Base-by-base conservation (phyloP, 2,329 filamentous ascomycete species). In the Neofusicoccum ribis region DNA sequence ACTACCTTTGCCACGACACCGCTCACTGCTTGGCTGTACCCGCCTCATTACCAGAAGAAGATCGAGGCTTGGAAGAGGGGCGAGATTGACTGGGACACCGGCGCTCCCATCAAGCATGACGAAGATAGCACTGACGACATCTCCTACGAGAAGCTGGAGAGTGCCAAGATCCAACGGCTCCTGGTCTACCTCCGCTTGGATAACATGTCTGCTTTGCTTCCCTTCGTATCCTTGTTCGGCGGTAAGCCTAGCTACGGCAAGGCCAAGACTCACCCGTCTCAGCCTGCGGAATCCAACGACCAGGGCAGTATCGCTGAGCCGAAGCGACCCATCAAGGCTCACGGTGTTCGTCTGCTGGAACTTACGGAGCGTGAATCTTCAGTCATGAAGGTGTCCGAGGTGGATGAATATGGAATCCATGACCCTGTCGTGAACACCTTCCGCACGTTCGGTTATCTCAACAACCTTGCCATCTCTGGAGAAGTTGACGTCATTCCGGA, bases 361-460 rank as follows among this genome's bases (percentile, higher is more conserved):
- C 85, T 98, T 12, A 96, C 92, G 0, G 93, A 97, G 71, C 92
- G 94, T 84, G 91, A 92, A 47, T 97, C 94, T 0, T 93, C 93
- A 17, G 94, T 97, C 71, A 98, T 98, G 94, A 90, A 92, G 71
- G 92, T 96, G 11, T 89, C 92, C 0, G 92, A 96, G 72, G 84
- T 89, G 3, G 90, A 93, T 44, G 91, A 95, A 56, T 86, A 78
- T 77, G 81, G 72, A 72, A 82, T 70, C 69, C 76, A 69, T 71
- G 94, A 98, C 72, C 92, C 94, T 0, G 89, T 98, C 3, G 88
- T 97, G 63, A 97, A 96, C 74, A 91, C 92, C 0, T 97, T 97
- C 84, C 88, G 91, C 54, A 92, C 92, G 0, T 93, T 97, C 70
- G 92, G 92, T 1, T 90, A 91, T 68, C 86, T 97, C 46, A 88